phyloP scores from a whole-genome alignment of 192 early-diverging fungal species.

The Allomyces macrogynus region DNA sequence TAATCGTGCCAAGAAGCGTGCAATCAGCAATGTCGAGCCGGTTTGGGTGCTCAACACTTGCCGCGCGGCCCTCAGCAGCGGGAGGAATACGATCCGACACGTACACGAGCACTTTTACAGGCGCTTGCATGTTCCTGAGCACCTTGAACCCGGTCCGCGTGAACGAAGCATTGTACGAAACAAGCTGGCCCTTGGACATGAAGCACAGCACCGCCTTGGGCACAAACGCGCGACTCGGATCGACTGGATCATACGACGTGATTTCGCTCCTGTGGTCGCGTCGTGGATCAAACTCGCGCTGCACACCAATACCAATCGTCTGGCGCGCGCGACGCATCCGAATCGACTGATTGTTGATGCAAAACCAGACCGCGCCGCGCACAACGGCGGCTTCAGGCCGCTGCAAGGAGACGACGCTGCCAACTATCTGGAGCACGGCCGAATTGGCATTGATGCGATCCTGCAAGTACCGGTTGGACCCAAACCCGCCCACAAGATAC shows the following conservation, averaged over 20 bases:
- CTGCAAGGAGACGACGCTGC: not conserved
- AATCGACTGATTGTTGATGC: not conserved
- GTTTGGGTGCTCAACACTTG: too few species aligned
- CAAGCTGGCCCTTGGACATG: not conserved
- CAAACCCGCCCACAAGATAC: not conserved
- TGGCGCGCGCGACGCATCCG: not conserved
- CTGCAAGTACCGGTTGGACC: not conserved
- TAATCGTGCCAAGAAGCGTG: too few species aligned
- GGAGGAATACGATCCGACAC: too few species aligned
- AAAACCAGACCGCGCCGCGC: not conserved
- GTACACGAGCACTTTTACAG: too few species aligned
- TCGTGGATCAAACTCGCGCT: not conserved
- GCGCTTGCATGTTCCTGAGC: too few species aligned
- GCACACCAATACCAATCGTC: not conserved
- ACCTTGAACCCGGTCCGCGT: too few species aligned
- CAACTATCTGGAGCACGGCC: not conserved
- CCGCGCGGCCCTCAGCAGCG: too few species aligned
- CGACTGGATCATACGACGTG: not conserved
- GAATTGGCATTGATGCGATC: not conserved
- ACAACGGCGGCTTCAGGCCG: not conserved
- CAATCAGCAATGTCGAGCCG: too few species aligned
- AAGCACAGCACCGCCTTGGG: not conserved
- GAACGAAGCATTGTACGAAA: not conserved
- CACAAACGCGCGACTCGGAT: not conserved
- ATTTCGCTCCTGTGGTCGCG: not conserved